Conservation (phyloP, 352 stramenopile genomes). For the Phytophthora citricola region DNA sequence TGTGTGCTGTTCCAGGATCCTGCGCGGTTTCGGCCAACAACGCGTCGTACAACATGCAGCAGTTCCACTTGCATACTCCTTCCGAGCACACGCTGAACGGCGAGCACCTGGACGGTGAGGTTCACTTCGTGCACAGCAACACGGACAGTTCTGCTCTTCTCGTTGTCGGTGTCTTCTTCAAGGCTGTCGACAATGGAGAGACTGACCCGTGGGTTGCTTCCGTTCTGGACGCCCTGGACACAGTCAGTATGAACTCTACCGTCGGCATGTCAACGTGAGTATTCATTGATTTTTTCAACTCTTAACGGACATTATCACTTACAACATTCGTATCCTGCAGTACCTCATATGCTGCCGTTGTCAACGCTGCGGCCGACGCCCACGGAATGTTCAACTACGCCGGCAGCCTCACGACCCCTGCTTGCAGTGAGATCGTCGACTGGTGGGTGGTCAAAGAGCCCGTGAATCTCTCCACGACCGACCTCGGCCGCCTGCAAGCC, state of each 20-base stretch:
- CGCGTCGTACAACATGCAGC: slow-evolving; percentile 33
- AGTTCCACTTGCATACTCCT: slow-evolving; percentile 54
- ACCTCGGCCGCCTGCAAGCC: slow-evolving; percentile 35
- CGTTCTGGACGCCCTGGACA: slow-evolving; percentile 36
- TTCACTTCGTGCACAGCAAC: slow-evolving; percentile 57
- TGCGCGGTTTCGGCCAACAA: slow-evolving; percentile 25
- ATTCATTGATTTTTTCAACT: neutral
- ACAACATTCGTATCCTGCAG: slow-evolving; percentile 4
- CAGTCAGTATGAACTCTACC: slow-evolving; percentile 27
- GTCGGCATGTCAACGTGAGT: slow-evolving; percentile 30
- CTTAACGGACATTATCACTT: neutral
- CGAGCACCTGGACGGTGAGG: slow-evolving; percentile 38
- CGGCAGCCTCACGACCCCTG: slow-evolving; percentile 40
- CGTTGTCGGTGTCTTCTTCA: slow-evolving; percentile 44
- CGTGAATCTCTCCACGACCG: slow-evolving; percentile 26
- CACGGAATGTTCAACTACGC: slow-evolving; percentile 42
- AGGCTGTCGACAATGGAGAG: slow-evolving; percentile 14
- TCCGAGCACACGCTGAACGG: slow-evolving; percentile 57
- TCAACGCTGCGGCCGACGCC: slow-evolving; percentile 46
- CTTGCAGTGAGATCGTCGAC: slow-evolving; percentile 43
- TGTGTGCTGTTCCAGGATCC: slow-evolving; percentile 14
- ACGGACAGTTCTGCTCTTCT: slow-evolving; percentile 36
- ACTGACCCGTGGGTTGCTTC: slow-evolving; percentile 36
- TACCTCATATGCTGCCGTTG: slow-evolving; percentile 48
- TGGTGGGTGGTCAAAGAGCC: slow-evolving; percentile 43